A percentile compares a stretch with the other conserved stretches of the same genome.
These are phyloP conservation scores for Diaporthe aspalathi DNA, from an alignment of 2,329 filamentous ascomycete species.

Conservation along the genomic window DNA sequence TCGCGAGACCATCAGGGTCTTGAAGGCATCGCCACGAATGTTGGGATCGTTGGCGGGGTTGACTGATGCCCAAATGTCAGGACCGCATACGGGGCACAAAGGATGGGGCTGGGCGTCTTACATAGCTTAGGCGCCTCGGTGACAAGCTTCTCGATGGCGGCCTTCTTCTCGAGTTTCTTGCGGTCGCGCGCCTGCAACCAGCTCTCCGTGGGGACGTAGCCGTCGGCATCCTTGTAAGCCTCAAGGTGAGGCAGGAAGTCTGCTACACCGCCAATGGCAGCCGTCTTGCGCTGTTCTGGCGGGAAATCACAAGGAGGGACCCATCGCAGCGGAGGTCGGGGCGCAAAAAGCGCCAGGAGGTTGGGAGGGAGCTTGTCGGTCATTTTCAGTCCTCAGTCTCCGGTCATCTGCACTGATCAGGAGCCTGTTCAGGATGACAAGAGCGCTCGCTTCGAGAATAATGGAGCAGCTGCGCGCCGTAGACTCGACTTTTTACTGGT, in stretches of 20 bases:
- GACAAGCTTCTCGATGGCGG: slow-evolving; percentile 71
- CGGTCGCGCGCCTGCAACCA: slow-evolving; percentile 91
- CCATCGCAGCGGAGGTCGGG: slow-evolving; percentile 91
- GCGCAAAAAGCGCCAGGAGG: slow-evolving; percentile 92
- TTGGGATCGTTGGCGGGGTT: slow-evolving; percentile 88
- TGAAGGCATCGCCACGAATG: slow-evolving; percentile 92
- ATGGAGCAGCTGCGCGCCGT: neutral
- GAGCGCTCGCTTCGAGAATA: neutral
- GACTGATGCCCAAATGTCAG: slow-evolving; percentile 62
- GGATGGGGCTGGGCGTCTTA: slow-evolving; percentile 50
- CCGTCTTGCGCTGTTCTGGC: slow-evolving; percentile 83
- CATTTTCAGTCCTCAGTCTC: slow-evolving; percentile 66
- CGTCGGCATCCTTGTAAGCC: slow-evolving; percentile 81
- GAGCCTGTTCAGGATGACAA: neutral
- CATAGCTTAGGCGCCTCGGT: slow-evolving; percentile 74
- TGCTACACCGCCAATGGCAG: slow-evolving; percentile 77
- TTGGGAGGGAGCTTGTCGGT: slow-evolving; percentile 96
- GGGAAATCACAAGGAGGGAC: slow-evolving; percentile 85
- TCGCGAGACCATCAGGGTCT: slow-evolving; percentile 91
- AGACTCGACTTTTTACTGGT: neutral
- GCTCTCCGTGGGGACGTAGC: slow-evolving; percentile 86
- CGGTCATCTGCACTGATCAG: slow-evolving; percentile 1
- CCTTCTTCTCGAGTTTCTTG: slow-evolving; percentile 82
- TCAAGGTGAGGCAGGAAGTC: slow-evolving; percentile 79
- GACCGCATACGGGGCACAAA: neutral